Evolutionary conservation across 2,329 filamentous ascomycete genomes (phyloP), one percentile per base, ranked within the genome.

Genomic region (Paracorniculantispora psalliotae): DNA sequence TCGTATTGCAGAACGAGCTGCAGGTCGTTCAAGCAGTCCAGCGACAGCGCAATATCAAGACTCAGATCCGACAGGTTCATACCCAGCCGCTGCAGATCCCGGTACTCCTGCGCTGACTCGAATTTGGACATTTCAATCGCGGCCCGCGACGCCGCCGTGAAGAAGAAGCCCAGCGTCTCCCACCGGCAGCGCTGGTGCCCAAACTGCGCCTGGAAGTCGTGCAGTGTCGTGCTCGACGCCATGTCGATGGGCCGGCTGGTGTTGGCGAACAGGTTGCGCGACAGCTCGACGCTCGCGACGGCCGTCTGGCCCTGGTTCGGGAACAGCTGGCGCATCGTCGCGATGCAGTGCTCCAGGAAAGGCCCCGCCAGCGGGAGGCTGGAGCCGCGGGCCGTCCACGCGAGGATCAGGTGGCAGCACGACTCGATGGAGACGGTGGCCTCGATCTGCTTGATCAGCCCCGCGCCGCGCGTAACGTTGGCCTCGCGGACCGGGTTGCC

Each of bases 1-100:
- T 79, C 76, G 50, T 78, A 79, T 57, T 79, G 77, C 4, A 78
- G 61, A 4, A 77, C 61, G 3, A 79, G 65, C 57, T 79, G 76
- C 26, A 79, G 62, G 62, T 79, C 75, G 57, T 79, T 78, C 30
- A 80, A 37, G 41, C 64, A 67, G 48, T 71, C 68, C 1, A 69
- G 55, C 1, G 64, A 63, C 2, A 69, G 51, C n/a, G 60, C 63
- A 9, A 64, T 61, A 5, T 71, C 66, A 9, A 70, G 57, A 35
- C 63, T 66, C 1, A 43, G 46, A 52, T 68, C 68, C n/a, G 61
- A 60, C 12, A 60, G 59, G 28, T 64, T 59, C 58, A 65, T 64
- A 8, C 61, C 55, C 19, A 64, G 53, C n/a, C 54, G 61, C 30
- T 57, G 59, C 4, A 69, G 28, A 5, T 63, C 39, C 2, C 57